Evolutionary conservation across 768 basidiomycete species (phyloP).

Genomic region (Rubroboletus pulcherrimus): DNA sequence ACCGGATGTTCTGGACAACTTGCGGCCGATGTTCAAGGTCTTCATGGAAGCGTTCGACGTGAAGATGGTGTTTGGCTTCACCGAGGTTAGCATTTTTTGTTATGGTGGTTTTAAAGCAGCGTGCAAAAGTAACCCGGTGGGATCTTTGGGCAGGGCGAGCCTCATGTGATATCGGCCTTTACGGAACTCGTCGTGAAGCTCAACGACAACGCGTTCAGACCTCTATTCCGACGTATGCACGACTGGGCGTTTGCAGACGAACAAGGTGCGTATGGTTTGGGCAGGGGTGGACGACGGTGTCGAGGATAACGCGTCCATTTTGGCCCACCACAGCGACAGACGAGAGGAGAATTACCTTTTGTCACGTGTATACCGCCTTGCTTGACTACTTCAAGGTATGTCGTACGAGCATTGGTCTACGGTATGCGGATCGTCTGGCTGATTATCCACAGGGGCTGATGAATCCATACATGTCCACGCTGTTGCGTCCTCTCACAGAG

Average conservation of each 20-base stretch:
- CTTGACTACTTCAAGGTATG: conserved; percentile 86
- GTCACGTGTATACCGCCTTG: conserved; percentile 66
- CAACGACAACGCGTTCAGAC: conserved; percentile 87
- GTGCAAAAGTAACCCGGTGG: background rate
- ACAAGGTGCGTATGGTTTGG: conserved; percentile 34
- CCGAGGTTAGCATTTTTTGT: conserved; percentile 24
- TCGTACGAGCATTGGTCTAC: background rate
- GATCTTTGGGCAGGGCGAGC: conserved; percentile 43
- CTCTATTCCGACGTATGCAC: conserved; percentile 84
- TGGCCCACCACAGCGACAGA: conserved; percentile 22
- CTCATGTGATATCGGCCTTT: conserved; percentile 64
- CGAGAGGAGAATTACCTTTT: conserved; percentile 66
- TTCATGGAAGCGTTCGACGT: conserved; percentile 78
- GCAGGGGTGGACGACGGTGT: background rate
- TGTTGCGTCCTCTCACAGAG: conserved; percentile 64
- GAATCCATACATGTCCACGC: conserved; percentile 84
- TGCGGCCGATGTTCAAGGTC: conserved; percentile 68
- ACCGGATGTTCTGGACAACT: conserved; percentile 57
- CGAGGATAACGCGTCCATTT: background rate
- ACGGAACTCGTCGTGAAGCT: conserved; percentile 87
- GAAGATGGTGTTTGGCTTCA: conserved; percentile 27
- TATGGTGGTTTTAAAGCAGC: background rate
- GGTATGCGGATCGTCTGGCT: background rate
- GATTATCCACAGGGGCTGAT: conserved; percentile 59
- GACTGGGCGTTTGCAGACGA: conserved; percentile 88